Conservation (phyloP, 2,329 filamentous ascomycete species). For the Truncatella angustata region DNA sequence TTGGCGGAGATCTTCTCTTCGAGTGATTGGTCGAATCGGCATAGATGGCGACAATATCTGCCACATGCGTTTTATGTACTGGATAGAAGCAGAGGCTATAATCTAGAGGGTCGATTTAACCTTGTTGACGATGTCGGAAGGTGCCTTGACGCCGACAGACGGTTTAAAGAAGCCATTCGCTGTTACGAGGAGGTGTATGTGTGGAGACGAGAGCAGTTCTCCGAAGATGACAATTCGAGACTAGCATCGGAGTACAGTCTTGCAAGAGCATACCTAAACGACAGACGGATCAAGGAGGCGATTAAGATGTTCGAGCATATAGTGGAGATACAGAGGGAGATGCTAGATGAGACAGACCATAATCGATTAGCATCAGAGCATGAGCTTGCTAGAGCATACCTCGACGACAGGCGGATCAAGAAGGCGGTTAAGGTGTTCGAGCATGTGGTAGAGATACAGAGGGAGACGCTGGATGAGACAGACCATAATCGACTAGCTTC, state of each 20-base stretch:
- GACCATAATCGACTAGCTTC: not conserved
- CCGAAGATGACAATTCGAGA: not conserved
- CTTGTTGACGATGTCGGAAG: slow-evolving; percentile 18
- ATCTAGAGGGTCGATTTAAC: slow-evolving; percentile 16
- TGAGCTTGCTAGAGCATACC: not conserved
- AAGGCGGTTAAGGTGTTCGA: not conserved
- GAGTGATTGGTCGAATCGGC: slow-evolving; percentile 12
- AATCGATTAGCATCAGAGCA: slow-evolving; percentile 12
- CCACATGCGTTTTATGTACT: slow-evolving; percentile 26
- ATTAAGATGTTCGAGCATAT: slow-evolving; percentile 22
- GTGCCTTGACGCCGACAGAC: slow-evolving; percentile 20
- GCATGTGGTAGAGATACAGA: not conserved
- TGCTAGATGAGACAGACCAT: slow-evolving; percentile 9
- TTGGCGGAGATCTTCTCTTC: slow-evolving; percentile 7
- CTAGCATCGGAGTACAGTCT: slow-evolving; percentile 8
- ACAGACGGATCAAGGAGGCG: slow-evolving; percentile 17
- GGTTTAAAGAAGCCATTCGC: slow-evolving; percentile 14
- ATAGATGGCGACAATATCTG: slow-evolving; percentile 23
- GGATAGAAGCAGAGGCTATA: slow-evolving; percentile 12
- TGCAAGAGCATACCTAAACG: slow-evolving; percentile 17
- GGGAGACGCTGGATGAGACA: not conserved
- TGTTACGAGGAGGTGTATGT: slow-evolving; percentile 10
- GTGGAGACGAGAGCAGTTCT: slow-evolving; percentile 4
- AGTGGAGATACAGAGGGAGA: slow-evolving; percentile 11
- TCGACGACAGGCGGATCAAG: not conserved